Evolutionary conservation across 2,329 filamentous ascomycete genomes (phyloP).

Genomic region (Xylaria digitata): DNA sequence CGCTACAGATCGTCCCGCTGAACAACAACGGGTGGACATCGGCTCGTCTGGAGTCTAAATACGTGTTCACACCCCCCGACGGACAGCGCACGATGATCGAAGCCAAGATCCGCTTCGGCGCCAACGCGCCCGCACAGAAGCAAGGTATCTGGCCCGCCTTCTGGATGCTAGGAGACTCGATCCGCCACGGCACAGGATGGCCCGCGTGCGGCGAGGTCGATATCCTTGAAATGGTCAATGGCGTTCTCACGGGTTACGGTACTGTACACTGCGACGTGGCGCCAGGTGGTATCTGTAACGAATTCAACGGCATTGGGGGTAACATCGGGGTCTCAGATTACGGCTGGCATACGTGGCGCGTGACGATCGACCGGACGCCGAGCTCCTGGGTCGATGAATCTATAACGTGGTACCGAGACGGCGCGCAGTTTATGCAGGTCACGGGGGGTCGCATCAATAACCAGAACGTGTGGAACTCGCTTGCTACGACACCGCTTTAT

Average conservation of each 20-base stretch:
- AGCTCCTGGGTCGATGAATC: conserved; percentile 58
- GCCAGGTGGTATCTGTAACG: conserved; percentile 61
- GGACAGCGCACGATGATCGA: conserved; percentile 58
- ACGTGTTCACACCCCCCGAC: conserved; percentile 57
- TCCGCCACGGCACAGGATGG: conserved; percentile 60
- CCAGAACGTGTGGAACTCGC: conserved; percentile 57
- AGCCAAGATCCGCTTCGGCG: conserved; percentile 59
- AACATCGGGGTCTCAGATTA: conserved; percentile 56
- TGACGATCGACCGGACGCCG: conserved; percentile 60
- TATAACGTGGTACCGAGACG: conserved; percentile 63
- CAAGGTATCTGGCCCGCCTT: conserved; percentile 66
- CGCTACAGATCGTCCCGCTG: conserved; percentile 63
- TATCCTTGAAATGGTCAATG: conserved; percentile 63
- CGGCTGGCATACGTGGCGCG: conserved; percentile 61
- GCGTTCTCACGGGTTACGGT: conserved; percentile 58
- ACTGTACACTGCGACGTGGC: conserved; percentile 60
- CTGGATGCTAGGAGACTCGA: conserved; percentile 62
- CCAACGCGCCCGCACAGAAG: conserved; percentile 53
- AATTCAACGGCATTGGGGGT: conserved; percentile 56
- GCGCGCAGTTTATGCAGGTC: conserved; percentile 56
- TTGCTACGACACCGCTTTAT: conserved; percentile 57
- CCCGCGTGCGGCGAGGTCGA: conserved; percentile 64
- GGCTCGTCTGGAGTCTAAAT: conserved; percentile 61
- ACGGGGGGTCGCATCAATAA: conserved; percentile 56
- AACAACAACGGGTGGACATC: conserved; percentile 59